phyloP scores from a whole-genome alignment of 2,329 filamentous ascomycete species.

The Didymella segeticola region DNA sequence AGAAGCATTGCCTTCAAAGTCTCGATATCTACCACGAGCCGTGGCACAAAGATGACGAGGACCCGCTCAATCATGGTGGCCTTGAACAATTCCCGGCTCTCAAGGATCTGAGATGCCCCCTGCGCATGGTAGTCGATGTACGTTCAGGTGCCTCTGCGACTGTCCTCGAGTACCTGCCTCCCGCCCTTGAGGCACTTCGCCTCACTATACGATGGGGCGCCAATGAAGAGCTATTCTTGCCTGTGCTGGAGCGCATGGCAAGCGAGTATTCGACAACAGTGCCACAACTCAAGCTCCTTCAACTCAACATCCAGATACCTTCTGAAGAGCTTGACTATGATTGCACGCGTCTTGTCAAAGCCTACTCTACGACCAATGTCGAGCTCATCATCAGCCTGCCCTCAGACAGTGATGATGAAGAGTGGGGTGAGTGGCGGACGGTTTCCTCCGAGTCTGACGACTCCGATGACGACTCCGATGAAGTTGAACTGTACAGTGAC shows the following conservation, averaged over 20 bases:
- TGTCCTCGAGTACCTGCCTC: slow-evolving; percentile 23
- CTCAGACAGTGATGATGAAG: slow-evolving; percentile 4
- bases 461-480: slow-evolving; percentile 25
- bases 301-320: slow-evolving; percentile 6
- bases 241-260: slow-evolving; percentile 24
- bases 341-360: slow-evolving; percentile 17
- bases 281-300: slow-evolving; percentile 18
- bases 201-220: slow-evolving; percentile 10
- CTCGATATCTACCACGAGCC: slow-evolving; percentile 15
- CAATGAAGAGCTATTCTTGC: slow-evolving; percentile 13
- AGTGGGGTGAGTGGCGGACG: slow-evolving; percentile 13
- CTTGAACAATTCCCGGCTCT: slow-evolving; percentile 22
- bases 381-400: slow-evolving; percentile 15
- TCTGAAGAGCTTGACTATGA: slow-evolving; percentile 16
- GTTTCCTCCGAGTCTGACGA: slow-evolving; percentile 16
- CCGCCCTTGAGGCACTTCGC: slow-evolving; percentile 16
- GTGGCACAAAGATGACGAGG: background rate
- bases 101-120: slow-evolving; percentile 20
- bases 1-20: slow-evolving; percentile 21
- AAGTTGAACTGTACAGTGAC: slow-evolving; percentile 23
- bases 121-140: slow-evolving; percentile 17
- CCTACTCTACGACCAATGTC: slow-evolving; percentile 13
- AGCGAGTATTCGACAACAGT: slow-evolving; percentile 6
- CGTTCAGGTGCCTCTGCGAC: slow-evolving; percentile 3
- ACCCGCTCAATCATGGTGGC: slow-evolving; percentile 2